A percentile compares a stretch with the other conserved stretches of the same genome.
These are phyloP conservation scores for Candida schatavii DNA, from an alignment of 805 yeast species.

Conservation along the genomic window DNA sequence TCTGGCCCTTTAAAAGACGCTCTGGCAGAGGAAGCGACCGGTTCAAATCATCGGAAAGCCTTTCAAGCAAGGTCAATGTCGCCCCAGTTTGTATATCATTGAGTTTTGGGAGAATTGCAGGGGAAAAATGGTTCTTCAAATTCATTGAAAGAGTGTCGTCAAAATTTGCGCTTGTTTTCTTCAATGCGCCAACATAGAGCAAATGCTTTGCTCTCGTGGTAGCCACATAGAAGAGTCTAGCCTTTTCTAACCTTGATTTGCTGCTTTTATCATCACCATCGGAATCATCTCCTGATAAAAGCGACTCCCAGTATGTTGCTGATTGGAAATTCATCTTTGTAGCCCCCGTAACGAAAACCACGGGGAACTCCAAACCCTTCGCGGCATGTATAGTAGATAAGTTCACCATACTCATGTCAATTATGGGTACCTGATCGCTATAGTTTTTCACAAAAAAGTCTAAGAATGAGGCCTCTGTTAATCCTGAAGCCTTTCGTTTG, in stretches of 20 bases:
- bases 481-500: background rate
- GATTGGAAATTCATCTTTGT: background rate
- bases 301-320: slow-evolving; percentile 9
- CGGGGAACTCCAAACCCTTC: slow-evolving; percentile 71
- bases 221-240: slow-evolving; percentile 58
- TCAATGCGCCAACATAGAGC: slow-evolving; percentile 31
- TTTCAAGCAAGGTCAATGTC: slow-evolving; percentile 5
- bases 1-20: background rate
- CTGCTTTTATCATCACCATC: background rate
- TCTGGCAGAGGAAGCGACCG: slow-evolving; percentile 1
- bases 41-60: slow-evolving; percentile 9
- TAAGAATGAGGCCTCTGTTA: slow-evolving; percentile 19
- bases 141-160: slow-evolving; percentile 6
- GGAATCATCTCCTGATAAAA: slow-evolving; percentile 7
- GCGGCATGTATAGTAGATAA: slow-evolving; percentile 72
- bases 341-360: slow-evolving; percentile 48
- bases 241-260: slow-evolving; percentile 1
- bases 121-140: slow-evolving; percentile 10
- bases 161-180: background rate
- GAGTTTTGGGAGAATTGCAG: slow-evolving; percentile 12
- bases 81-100: background rate
- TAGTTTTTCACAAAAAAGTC: slow-evolving; percentile 41
- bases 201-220: slow-evolving; percentile 58
- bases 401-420: slow-evolving; percentile 37
- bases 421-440: slow-evolving; percentile 31